A percentile compares a stretch with the other conserved stretches of the same genome.
phyloP scores from a whole-genome alignment of 805 yeast genomes.

The Candida michaelii region DNA sequence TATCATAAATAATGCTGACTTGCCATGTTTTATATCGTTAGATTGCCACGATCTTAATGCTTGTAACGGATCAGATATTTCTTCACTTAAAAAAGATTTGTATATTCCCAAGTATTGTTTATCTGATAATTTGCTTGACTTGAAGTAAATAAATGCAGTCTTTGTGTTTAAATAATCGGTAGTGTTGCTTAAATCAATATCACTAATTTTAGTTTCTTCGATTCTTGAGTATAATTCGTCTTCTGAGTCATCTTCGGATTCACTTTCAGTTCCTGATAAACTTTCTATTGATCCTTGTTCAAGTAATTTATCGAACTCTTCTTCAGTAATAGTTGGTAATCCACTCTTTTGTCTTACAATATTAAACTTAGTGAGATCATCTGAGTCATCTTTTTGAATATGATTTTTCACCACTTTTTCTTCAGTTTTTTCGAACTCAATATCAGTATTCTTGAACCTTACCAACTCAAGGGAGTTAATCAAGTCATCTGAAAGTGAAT shows the following conservation, averaged over 20 bases:
- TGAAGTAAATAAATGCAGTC: constrained; percentile 66
- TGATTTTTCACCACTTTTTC: neutral
- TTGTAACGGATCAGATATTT: constrained; percentile 49
- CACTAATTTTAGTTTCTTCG: constrained; percentile 11
- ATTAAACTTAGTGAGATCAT: constrained; percentile 59
- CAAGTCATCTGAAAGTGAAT: constrained; percentile 40
- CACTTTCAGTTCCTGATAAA: constrained; percentile 54
- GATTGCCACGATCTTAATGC: constrained; percentile 41
- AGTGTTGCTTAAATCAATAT: neutral
- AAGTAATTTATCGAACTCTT: constrained; percentile 55
- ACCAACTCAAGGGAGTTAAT: constrained; percentile 49
- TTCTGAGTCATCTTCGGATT: constrained; percentile 25
- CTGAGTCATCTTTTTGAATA: neutral
- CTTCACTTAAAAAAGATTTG: constrained; percentile 56
- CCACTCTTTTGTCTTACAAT: constrained; percentile 51
- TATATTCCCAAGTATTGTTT: constrained; percentile 62
- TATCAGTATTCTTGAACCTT: constrained; percentile 45
- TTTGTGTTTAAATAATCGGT: constrained; percentile 54
- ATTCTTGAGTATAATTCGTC: constrained; percentile 22
- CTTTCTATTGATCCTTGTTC: constrained; percentile 53
- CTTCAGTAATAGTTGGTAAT: constrained; percentile 48
- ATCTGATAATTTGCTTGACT: constrained; percentile 45
- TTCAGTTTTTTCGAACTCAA: neutral
- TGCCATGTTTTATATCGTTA: constrained; percentile 24
- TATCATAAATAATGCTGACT: constrained; percentile 84